Evolutionary conservation across 1,139 yeast genomes (phyloP).

Genomic region (Diutina mesorugosa): DNA sequence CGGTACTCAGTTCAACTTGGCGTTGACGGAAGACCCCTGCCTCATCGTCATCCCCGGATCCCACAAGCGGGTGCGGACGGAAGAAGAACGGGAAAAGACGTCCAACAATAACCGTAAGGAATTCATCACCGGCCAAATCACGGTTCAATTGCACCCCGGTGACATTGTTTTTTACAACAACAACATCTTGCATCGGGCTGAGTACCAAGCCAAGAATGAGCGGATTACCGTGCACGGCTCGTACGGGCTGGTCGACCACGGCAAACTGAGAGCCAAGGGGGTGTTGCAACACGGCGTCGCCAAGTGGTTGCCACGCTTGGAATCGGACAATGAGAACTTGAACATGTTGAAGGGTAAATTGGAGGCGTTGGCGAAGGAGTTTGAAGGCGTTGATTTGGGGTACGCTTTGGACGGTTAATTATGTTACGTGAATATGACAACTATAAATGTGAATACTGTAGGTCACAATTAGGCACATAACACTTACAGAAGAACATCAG

Average conservation of each 20-base stretch:
- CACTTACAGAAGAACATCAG: too few relatives aligned
- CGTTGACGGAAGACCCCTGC: slow-evolving; percentile 36
- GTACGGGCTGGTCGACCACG: slow-evolving; percentile 34
- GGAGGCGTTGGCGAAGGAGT: slow-evolving; percentile 23
- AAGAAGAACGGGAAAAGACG: slow-evolving; percentile 33
- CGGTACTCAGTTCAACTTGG: slow-evolving; percentile 44
- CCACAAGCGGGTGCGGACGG: slow-evolving; percentile 34
- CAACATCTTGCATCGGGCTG: slow-evolving; percentile 40
- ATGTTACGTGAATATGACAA: neutral
- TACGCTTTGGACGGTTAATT: slow-evolving; percentile 32
- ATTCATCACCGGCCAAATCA: slow-evolving; percentile 25
- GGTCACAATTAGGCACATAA: too few relatives aligned
- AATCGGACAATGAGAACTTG: slow-evolving; percentile 25
- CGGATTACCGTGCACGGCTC: slow-evolving; percentile 43
- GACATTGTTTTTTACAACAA: slow-evolving; percentile 43
- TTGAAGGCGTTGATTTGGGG: slow-evolving; percentile 27
- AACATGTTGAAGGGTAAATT: slow-evolving; percentile 21
- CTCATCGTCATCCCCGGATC: slow-evolving; percentile 41
- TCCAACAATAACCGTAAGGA: slow-evolving; percentile 22
- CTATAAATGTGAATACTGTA: too few relatives aligned
- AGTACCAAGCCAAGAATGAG: slow-evolving; percentile 25
- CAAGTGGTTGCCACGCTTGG: slow-evolving; percentile 32
- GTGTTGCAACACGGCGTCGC: slow-evolving; percentile 44
- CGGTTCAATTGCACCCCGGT: slow-evolving; percentile 37
- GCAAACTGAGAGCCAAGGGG: slow-evolving; percentile 35